Percentiles rank a stretch among this genome's conserved stretches.
phyloP scores from a whole-genome alignment of 306 rosid species.

The Fagus sylvatica region DNA sequence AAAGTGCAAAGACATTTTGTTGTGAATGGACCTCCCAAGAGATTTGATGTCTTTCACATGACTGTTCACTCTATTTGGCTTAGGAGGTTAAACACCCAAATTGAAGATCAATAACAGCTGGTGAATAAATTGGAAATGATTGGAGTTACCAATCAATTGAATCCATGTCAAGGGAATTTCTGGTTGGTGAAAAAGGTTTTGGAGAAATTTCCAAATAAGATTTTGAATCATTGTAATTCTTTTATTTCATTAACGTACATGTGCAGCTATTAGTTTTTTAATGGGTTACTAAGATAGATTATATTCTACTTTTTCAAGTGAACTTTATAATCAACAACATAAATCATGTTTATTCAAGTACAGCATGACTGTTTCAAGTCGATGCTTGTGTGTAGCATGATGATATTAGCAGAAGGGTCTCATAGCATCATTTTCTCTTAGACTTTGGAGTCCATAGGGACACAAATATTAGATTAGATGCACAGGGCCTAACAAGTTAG shows the following conservation, averaged over 20 bases:
- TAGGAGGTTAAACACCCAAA: constrained; percentile 48
- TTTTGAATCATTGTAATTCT: not conserved
- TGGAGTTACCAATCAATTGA: not conserved
- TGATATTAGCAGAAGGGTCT: not conserved
- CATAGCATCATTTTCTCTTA: constrained; percentile 10
- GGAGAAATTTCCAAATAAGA: not conserved
- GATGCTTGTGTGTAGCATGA: not conserved
- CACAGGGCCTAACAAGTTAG: constrained; percentile 23
- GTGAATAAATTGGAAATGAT: not conserved
- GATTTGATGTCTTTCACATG: constrained; percentile 59
- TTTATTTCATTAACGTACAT: not conserved
- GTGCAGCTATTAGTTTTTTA: not conserved
- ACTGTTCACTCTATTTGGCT: constrained; percentile 63
- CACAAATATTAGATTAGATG: constrained; percentile 33
- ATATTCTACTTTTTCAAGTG: not conserved
- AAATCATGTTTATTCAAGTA: not conserved
- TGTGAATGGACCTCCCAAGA: constrained; percentile 52
- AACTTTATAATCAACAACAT: not conserved
- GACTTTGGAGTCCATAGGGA: constrained; percentile 13
- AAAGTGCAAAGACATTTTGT: constrained; percentile 62
- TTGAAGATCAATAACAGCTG: constrained; percentile 25
- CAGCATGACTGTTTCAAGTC: not conserved
- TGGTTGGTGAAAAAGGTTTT: not conserved
- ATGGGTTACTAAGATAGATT: not conserved
- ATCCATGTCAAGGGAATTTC: not conserved